Percentiles rank a stretch among this genome's conserved stretches.
phyloP scores from a whole-genome alignment of 208 protist genomes.

The Trypanosoma grayi region DNA sequence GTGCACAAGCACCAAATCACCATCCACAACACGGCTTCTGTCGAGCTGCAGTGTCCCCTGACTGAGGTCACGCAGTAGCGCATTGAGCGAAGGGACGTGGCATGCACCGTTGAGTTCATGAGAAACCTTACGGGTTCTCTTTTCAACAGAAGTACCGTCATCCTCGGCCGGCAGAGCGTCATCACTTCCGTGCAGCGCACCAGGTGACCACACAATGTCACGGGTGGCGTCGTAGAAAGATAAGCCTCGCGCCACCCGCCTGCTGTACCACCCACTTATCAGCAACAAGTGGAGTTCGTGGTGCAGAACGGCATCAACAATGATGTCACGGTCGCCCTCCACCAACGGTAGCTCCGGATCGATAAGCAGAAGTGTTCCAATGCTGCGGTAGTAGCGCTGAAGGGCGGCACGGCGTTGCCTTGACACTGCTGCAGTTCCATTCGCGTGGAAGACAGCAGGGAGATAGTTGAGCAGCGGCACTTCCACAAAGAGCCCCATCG shows the following conservation, averaged over 20 bases:
- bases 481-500: constrained; percentile 46
- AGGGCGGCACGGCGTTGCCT: not conserved
- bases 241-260: constrained; percentile 8
- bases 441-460: constrained; percentile 21
- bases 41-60: constrained; percentile 17
- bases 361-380: constrained; percentile 43
- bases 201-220: constrained; percentile 1
- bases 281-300: constrained; percentile 42
- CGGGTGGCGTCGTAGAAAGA: constrained; percentile 6
- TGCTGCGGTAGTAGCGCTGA: constrained; percentile 20
- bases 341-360: constrained; percentile 45
- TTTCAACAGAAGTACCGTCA: not conserved
- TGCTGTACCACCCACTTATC: constrained; percentile 50
- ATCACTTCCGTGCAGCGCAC: not conserved
- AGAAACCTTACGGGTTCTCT: not conserved
- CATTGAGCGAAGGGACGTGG: constrained; percentile 51
- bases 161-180: not conserved
- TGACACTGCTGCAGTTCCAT: not conserved
- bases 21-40: constrained; percentile 16
- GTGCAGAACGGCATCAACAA: constrained; percentile 24
- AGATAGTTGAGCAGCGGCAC: constrained; percentile 29
- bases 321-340: constrained; percentile 23
- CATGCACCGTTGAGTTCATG: constrained; percentile 31
- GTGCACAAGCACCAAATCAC: constrained; percentile 14
- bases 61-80: constrained; percentile 28